Conservation (phyloP, 805 yeast genomes). For the Henningerozyma blattae region DNA sequence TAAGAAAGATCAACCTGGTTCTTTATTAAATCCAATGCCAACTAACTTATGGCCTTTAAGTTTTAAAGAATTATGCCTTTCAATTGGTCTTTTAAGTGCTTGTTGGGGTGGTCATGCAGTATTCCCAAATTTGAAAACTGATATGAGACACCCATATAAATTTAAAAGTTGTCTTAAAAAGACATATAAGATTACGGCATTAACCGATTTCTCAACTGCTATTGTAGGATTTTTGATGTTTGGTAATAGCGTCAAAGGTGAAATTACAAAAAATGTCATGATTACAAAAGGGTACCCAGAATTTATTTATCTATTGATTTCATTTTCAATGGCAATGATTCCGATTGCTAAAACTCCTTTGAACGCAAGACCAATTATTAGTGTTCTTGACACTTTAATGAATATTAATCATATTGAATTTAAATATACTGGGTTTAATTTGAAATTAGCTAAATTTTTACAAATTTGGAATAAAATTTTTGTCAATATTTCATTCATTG, state of each 20-base stretch:
- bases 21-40: conserved; percentile 49
- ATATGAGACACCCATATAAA: conserved; percentile 56
- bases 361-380: conserved; percentile 69
- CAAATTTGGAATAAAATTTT: conserved; percentile 25
- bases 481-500: conserved; percentile 47
- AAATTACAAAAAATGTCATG: conserved; percentile 66
- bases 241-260: conserved; percentile 56
- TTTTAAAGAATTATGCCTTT: conserved; percentile 38
- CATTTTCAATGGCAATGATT: conserved; percentile 62
- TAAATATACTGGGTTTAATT: conserved; percentile 9
- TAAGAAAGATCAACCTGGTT: conserved; percentile 59
- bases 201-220: conserved; percentile 54
- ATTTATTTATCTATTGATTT: conserved; percentile 44
- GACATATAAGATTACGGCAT: conserved; percentile 48
- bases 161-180: conserved; percentile 40
- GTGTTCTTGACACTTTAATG: conserved; percentile 51
- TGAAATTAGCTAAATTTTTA: conserved; percentile 11
- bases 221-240: conserved; percentile 68
- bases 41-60: conserved; percentile 57
- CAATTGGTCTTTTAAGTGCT: conserved; percentile 60
- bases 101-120: conserved; percentile 84
- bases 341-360: conserved; percentile 81
- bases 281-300: conserved; percentile 55
- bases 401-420: conserved; percentile 15
- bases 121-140: conserved; percentile 60